Evolutionary conservation across 495 filamentous ascomycete genomes (phyloP), one percentile per base, ranked within the genome.

Genomic region (Cercophora scortea): DNA sequence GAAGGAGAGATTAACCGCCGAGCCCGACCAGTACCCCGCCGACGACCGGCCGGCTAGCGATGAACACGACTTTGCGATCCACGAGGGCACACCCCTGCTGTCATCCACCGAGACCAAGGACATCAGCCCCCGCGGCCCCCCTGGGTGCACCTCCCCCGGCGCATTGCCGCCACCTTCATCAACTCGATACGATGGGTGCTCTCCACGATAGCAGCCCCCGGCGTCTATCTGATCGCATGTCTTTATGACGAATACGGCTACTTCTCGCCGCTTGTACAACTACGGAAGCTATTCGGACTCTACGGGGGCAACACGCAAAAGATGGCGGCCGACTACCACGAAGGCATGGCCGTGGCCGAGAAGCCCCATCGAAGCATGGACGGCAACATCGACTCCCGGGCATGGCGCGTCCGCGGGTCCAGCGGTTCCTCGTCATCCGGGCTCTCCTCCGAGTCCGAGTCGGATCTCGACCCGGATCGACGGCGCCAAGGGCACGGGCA

Each of bases 191-290:
- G 82, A 47, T 87, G 83, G 70, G 76, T 96, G 43, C 69, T 96
- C 15, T 87, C 87, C 46, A 85, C 89, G 6, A 66, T 97, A 35
- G 77, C 84, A 18, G 80, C 84, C 2, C 91, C 94, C 6, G 87
- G 83, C 2, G 73, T 88, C 38, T 96, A 91, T 71, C 67, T 93
- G 13, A 81, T 89, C 46, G 83, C 86, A 50, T 89, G 78, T 60
- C 81, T 96, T 50, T 89, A 86, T 66, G 83, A 95, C 59, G 84
- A 90, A 32, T 67, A 85, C 53, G 90, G 90, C 34, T 72, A 76
- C 32, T 95, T 95, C 64, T 89, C 90, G 46, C 80, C 84, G 13
- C 62, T 87, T 46, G 65, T 72, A 47, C 86, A 84, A 36, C 62
- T 86, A 10, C 71, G 75, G 49, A 84, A 77, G 51, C 66, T 88